Conservation (phyloP, 805 yeast genomes). For the Ogataea polymorpha region DNA sequence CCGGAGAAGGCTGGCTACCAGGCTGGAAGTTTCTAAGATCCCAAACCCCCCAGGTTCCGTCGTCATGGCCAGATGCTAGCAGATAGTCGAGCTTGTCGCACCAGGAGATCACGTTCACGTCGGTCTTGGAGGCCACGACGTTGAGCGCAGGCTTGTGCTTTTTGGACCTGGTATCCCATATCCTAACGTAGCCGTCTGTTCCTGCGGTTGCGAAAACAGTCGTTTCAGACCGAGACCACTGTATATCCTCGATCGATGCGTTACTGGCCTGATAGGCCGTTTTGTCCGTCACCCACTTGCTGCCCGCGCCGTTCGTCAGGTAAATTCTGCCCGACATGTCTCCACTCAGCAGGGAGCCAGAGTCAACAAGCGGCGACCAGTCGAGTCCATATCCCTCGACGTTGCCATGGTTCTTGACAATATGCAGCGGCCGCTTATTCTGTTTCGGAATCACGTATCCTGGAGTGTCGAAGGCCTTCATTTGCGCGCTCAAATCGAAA, state of each 20-base stretch:
- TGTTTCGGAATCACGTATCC: constrained; percentile 78
- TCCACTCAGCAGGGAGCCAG: constrained; percentile 85
- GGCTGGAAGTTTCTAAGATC: constrained; percentile 83
- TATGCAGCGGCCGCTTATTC: constrained; percentile 76
- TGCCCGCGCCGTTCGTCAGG: constrained; percentile 71
- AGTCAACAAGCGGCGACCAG: constrained; percentile 84
- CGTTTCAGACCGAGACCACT: constrained; percentile 89
- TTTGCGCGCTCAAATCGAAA: constrained; percentile 77
- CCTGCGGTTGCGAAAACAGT: constrained; percentile 97
- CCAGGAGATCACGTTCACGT: constrained; percentile 96
- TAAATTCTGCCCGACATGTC: constrained; percentile 83
- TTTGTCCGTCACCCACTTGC: constrained; percentile 83
- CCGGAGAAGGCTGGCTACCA: constrained; percentile 64
- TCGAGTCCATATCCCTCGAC: constrained; percentile 98
- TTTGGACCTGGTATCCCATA: constrained; percentile 96
- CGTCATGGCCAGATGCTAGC: constrained; percentile 95
- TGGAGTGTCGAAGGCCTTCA: constrained; percentile 82
- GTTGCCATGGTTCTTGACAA: constrained; percentile 80
- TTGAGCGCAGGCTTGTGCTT: constrained; percentile 88
- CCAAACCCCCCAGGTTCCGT: constrained; percentile 98
- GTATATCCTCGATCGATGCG: constrained; percentile 90
- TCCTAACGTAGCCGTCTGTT: constrained; percentile 83
- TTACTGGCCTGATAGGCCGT: constrained; percentile 69
- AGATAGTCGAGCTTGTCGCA: constrained; percentile 80
- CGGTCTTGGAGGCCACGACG: constrained; percentile 73